Base-by-base conservation (phyloP, 345 rosid genomes). In the Orychophragmus violaceus region DNA sequence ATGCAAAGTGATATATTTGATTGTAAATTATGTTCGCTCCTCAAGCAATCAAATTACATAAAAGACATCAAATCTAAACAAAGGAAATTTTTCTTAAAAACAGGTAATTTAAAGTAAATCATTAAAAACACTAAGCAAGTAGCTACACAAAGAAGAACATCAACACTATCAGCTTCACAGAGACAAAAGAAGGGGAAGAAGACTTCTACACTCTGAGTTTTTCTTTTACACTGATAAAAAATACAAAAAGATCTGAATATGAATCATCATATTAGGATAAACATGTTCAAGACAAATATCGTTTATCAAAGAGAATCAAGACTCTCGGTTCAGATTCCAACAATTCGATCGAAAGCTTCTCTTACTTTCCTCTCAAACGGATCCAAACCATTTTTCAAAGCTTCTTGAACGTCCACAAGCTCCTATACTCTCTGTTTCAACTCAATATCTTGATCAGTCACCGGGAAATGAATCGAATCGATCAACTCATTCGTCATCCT, bases 321-420 rank as follows among this genome's bases (percentile, higher is more conserved):
- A 49, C 90, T 92, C 75, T 90, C 96, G 2, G 89, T 90, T 69
- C 96, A 80, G 86, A 90, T 80, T 27, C 85, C 73, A 23, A 88
- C 96, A 64, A 94, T 94, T 77, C 87, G 80, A 70, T 87, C 97
- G 37, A 90, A 94, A 52, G 84, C 95, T 50, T 87, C 95, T 55
- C 97, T 85, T 12, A 94, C 88, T 51, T 86, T 90, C 68, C 78
- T 79, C 81, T 94, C 97, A 83, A 93, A 72, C 0, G 96, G 97
- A 41, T 87, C 87, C 78, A 90, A 76, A 3, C 94, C 90, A 28
- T 76, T 81, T 75, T 83, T 88, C 27, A 88, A 67, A 0, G 51
- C 76, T 33, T 86, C 82, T 13, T 64, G 84, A 48, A 88, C 86
- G n/a, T 63, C 68, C 18, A 64, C 76, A 72, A 93, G 49, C 68